These are phyloP conservation scores for Hanseniaspora lindneri DNA, from an alignment of 805 yeast genomes.

Conservation along the genomic window DNA sequence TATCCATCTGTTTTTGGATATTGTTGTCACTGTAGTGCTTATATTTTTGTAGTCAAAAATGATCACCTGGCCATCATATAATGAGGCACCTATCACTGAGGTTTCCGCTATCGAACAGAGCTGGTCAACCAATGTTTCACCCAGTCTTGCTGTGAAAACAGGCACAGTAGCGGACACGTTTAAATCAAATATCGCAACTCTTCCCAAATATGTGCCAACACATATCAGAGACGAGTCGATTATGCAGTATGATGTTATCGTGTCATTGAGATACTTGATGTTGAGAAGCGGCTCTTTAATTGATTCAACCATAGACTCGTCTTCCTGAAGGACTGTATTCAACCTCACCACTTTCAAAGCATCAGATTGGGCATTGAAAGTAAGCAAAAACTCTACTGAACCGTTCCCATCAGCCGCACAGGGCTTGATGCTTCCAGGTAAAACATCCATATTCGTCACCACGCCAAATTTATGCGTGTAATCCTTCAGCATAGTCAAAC, in stretches of 20 bases:
- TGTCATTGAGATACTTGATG: conserved; percentile 1
- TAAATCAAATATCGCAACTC: conserved; percentile 17
- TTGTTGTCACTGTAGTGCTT: conserved; percentile 24
- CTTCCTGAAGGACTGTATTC: not conserved
- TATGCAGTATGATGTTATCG: not conserved
- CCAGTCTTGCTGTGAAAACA: conserved; percentile 27
- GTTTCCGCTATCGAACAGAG: conserved; percentile 20
- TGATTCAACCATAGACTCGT: not conserved
- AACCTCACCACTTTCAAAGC: not conserved
- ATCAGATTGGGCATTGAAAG: not conserved
- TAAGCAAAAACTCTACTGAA: not conserved
- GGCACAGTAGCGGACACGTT: conserved; percentile 21
- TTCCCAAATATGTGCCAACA: conserved; percentile 51
- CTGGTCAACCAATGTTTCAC: conserved; percentile 17
- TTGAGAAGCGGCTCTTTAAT: not conserved
- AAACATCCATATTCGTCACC: not conserved
- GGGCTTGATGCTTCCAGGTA: not conserved
- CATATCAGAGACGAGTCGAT: conserved; percentile 32
- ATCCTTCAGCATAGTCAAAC: conserved; percentile 1
- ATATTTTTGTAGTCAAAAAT: conserved; percentile 31
- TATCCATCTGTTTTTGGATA: conserved; percentile 27
- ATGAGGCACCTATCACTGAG: conserved; percentile 27
- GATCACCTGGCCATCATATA: conserved; percentile 35
- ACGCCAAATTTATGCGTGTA: not conserved
- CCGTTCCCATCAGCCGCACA: not conserved